phyloP scores from a whole-genome alignment of 305 asterid genomes.

The Fraxinus paxiana region DNA sequence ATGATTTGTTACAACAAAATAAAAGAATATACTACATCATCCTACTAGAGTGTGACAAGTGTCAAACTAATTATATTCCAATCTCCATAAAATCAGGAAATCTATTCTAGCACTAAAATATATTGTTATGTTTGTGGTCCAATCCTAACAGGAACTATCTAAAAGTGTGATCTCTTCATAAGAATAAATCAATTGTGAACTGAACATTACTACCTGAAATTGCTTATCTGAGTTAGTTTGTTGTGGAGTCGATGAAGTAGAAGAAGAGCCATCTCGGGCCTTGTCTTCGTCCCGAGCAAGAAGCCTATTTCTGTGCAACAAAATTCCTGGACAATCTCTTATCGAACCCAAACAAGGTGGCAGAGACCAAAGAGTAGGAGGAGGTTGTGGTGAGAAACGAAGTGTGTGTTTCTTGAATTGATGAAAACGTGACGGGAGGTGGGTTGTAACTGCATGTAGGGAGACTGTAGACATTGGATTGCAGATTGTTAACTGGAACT shows the following conservation, averaged over 20 bases:
- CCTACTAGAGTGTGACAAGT: too few relatives aligned
- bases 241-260: conserved; percentile 41
- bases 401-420: conserved; percentile 25
- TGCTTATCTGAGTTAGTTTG: conserved; percentile 36
- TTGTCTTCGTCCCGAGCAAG: conserved; percentile 73
- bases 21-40: too few relatives aligned
- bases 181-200: background rate
- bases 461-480: conserved; percentile 34
- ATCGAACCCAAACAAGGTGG: conserved; percentile 22
- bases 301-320: conserved; percentile 46
- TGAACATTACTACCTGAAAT: conserved; percentile 38
- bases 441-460: conserved; percentile 30
- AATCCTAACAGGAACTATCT: too few relatives aligned
- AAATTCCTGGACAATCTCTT: conserved; percentile 28
- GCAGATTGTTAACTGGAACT: conserved; percentile 9
- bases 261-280: conserved; percentile 43
- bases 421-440: conserved; percentile 23
- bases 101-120: too few relatives aligned
- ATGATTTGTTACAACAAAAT: too few relatives aligned
- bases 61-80: too few relatives aligned
- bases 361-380: conserved; percentile 22
- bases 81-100: too few relatives aligned
- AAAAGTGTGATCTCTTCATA: background rate
- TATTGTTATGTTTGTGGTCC: too few relatives aligned
- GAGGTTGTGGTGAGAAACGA: conserved; percentile 10